Percentiles rank a stretch among this genome's conserved stretches.
phyloP scores from a whole-genome alignment of 2,329 filamentous ascomycete genomes.

The Fusarium siculi region DNA sequence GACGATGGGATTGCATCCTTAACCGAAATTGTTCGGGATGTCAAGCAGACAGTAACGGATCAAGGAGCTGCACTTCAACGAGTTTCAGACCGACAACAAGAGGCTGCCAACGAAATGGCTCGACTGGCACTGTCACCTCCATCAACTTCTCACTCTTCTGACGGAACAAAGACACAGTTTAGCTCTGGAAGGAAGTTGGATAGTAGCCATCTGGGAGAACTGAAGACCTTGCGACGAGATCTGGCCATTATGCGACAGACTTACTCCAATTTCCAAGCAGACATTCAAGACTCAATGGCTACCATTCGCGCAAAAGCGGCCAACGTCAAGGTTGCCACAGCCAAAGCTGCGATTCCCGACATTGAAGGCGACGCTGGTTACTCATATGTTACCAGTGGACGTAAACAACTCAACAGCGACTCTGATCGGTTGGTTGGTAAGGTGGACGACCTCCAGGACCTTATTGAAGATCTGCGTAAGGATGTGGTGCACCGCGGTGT shows the following conservation, averaged over 20 bases:
- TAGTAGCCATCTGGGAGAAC: constrained; percentile 75
- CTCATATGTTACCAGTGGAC: constrained; percentile 84
- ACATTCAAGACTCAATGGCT: constrained; percentile 89
- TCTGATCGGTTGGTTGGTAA: constrained; percentile 90
- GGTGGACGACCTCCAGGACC: constrained; percentile 96
- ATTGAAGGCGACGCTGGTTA: constrained; percentile 84
- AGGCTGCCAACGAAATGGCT: constrained; percentile 88
- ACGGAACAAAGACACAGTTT: constrained; percentile 51
- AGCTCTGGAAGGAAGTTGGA: constrained; percentile 58
- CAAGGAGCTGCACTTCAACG: constrained; percentile 84
- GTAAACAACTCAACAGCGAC: constrained; percentile 86
- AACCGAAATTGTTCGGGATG: constrained; percentile 83
- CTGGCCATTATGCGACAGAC: constrained; percentile 92
- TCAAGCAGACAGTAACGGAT: constrained; percentile 84
- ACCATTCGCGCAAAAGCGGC: constrained; percentile 83
- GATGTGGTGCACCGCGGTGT: constrained; percentile 95
- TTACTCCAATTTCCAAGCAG: constrained; percentile 89
- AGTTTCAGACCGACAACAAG: constrained; percentile 90
- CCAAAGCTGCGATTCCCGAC: constrained; percentile 75
- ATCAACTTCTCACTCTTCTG: constrained; percentile 55
- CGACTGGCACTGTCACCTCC: constrained; percentile 61
- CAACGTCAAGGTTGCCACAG: constrained; percentile 79
- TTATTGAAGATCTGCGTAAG: constrained; percentile 96
- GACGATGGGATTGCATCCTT: constrained; percentile 89
- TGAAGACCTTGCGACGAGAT: constrained; percentile 86